Percentiles rank a stretch among this genome's conserved stretches.
Conservation (phyloP, 2,329 filamentous ascomycete species). For the Lasiodiplodia hormozganensis region DNA sequence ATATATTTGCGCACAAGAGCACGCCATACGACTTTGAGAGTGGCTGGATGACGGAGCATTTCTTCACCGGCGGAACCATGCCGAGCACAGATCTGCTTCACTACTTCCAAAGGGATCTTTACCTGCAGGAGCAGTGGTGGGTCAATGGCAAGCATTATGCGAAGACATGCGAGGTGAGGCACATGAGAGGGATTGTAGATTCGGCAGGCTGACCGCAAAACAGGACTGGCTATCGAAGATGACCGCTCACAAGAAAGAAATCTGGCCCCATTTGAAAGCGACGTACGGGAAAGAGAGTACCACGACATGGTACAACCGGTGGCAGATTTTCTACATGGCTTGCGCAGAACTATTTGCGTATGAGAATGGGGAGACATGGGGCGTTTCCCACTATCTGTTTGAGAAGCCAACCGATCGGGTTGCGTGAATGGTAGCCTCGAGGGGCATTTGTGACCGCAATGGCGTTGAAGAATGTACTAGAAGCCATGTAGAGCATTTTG, state of each 20-base stretch:
- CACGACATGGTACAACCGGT: constrained; percentile 70
- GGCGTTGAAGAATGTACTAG: neutral
- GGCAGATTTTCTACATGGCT: constrained; percentile 76
- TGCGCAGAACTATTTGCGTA: constrained; percentile 74
- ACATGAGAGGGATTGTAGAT: neutral
- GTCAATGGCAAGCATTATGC: constrained; percentile 72
- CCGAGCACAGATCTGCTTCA: constrained; percentile 70
- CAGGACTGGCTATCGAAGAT: constrained; percentile 46
- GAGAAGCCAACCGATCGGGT: constrained; percentile 56
- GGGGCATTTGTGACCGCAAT: neutral
- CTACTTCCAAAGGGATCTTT: constrained; percentile 70
- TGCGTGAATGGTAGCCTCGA: neutral
- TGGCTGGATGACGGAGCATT: constrained; percentile 77
- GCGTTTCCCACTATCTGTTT: constrained; percentile 71
- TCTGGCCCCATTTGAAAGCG: constrained; percentile 69
- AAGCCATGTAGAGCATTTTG: neutral
- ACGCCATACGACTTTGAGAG: constrained; percentile 74
- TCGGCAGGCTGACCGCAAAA: neutral
- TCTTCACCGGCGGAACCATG: constrained; percentile 78
- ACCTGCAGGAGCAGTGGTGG: constrained; percentile 71
- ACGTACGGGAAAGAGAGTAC: constrained; percentile 69
- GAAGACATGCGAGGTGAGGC: constrained; percentile 69
- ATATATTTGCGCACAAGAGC: constrained; percentile 69
- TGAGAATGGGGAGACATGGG: constrained; percentile 71
- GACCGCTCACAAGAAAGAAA: constrained; percentile 63